Evolutionary conservation across 345 rosid species (phyloP).

Genomic region (Pseudoturritis turrita): DNA sequence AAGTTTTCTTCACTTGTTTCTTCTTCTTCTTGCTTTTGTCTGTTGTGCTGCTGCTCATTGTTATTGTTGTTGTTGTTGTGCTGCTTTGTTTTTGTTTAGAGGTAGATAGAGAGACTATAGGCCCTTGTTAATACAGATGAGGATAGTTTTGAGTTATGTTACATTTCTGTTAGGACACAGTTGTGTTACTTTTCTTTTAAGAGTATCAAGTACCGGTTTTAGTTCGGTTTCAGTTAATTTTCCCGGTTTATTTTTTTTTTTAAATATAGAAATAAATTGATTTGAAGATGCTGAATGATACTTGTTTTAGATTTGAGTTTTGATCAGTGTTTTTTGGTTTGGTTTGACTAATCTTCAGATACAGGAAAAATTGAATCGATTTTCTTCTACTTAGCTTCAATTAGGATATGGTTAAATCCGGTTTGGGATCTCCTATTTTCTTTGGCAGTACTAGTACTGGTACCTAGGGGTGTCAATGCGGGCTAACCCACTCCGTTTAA

Average conservation of each 20-base stretch:
- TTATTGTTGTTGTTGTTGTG: constrained; percentile 6
- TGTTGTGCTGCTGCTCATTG: constrained; percentile 15
- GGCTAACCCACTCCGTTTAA: too few relatives aligned
- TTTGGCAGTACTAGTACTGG: too few relatives aligned
- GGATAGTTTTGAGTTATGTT: constrained; percentile 1
- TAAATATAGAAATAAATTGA: too few relatives aligned
- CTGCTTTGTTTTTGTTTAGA: constrained; percentile 2
- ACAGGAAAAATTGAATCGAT: too few relatives aligned
- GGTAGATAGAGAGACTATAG: constrained; percentile 12
- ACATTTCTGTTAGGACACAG: neutral
- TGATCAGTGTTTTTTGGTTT: too few relatives aligned
- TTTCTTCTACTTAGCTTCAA: neutral
- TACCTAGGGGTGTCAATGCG: too few relatives aligned
- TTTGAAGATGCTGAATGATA: neutral
- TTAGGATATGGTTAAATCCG: neutral
- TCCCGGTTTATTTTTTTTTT: neutral
- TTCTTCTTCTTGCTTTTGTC: neutral
- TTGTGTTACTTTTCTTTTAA: neutral
- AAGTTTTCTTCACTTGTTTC: neutral
- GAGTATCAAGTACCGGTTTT: neutral
- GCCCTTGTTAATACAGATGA: constrained; percentile 22
- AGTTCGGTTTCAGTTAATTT: neutral
- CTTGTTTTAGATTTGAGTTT: neutral
- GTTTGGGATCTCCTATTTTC: neutral
- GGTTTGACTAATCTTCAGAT: neutral